A percentile compares a stretch with the other conserved stretches of the same genome.
These are phyloP conservation scores for Senna tora DNA, from an alignment of 306 rosid genomes.

Conservation along the genomic window DNA sequence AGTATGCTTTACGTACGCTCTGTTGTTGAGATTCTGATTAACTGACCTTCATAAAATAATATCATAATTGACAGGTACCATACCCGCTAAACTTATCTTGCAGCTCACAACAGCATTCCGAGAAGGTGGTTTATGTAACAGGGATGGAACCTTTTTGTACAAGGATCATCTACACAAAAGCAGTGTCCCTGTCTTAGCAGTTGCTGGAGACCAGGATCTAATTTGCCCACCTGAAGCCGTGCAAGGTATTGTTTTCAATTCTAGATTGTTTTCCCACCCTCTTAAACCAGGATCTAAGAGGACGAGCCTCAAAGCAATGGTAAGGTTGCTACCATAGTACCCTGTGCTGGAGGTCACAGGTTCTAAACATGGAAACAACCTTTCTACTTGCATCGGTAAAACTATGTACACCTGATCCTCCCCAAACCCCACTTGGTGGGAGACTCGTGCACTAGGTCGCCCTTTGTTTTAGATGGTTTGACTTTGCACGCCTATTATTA, in stretches of 20 bases:
- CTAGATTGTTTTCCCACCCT: too few species aligned
- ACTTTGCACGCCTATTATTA: slow-evolving; percentile 20
- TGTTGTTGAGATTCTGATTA: slow-evolving; percentile 7
- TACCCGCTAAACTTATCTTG: slow-evolving; percentile 87
- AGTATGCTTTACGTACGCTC: not conserved
- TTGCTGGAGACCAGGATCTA: slow-evolving; percentile 92
- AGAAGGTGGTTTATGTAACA: slow-evolving; percentile 77
- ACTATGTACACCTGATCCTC: too few species aligned
- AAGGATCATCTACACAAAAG: slow-evolving; percentile 80
- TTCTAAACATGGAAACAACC: too few species aligned
- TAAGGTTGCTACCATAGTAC: too few species aligned
- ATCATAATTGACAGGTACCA: slow-evolving; percentile 68
- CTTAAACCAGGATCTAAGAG: too few species aligned
- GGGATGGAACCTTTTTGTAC: slow-evolving; percentile 66
- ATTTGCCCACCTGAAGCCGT: slow-evolving; percentile 99
- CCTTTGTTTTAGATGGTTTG: slow-evolving; percentile 27
- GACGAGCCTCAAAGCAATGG: too few species aligned
- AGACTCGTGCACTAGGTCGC: too few species aligned
- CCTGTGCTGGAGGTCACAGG: too few species aligned
- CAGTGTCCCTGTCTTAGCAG: slow-evolving; percentile 76
- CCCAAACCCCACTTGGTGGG: too few species aligned
- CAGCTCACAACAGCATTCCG: slow-evolving; percentile 96
- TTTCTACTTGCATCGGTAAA: too few species aligned
- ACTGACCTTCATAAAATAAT: slow-evolving; percentile 29
- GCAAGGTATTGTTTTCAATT: slow-evolving; percentile 67